Conservation (phyloP, 2,329 filamentous ascomycete genomes). For the Fusarium devonianum region DNA sequence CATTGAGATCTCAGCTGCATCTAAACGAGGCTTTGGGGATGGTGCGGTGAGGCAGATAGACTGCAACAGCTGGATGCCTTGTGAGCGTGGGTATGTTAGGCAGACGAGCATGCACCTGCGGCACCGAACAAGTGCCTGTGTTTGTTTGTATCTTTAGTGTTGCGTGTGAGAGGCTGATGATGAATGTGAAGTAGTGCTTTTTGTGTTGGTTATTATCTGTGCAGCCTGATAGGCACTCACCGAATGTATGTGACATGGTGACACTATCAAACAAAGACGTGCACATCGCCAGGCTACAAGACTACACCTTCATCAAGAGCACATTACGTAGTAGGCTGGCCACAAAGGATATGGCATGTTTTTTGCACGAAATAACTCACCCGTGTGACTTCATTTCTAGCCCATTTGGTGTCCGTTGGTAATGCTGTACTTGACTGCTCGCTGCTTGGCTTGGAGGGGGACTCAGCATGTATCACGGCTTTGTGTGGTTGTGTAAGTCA, state of each 20-base stretch:
- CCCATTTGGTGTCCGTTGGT: too few relatives aligned
- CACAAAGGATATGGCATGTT: too few relatives aligned
- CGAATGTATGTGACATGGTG: too few relatives aligned
- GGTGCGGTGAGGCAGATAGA: slow-evolving; percentile 16
- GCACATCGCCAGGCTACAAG: background rate
- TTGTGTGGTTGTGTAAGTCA: slow-evolving; percentile 17
- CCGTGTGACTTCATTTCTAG: too few relatives aligned
- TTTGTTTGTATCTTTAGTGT: too few relatives aligned
- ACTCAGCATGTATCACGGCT: slow-evolving; percentile 5
- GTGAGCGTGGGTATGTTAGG: slow-evolving; percentile 12
- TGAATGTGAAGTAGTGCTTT: slow-evolving; percentile 9
- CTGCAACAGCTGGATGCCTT: background rate
- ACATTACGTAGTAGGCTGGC: too few relatives aligned
- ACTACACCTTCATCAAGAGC: too few relatives aligned
- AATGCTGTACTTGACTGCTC: too few relatives aligned
- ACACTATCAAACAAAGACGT: too few relatives aligned
- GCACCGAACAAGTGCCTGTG: slow-evolving; percentile 8
- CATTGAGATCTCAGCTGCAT: background rate
- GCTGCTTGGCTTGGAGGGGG: too few relatives aligned
- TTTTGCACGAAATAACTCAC: too few relatives aligned
- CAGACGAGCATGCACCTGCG: slow-evolving; percentile 14
- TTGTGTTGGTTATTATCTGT: background rate
- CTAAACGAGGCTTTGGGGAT: slow-evolving; percentile 13
- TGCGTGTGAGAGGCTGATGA: background rate
- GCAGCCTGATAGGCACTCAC: background rate